Conservation (phyloP, 2,329 filamentous ascomycete species). For the Botrytis sinoallii region DNA sequence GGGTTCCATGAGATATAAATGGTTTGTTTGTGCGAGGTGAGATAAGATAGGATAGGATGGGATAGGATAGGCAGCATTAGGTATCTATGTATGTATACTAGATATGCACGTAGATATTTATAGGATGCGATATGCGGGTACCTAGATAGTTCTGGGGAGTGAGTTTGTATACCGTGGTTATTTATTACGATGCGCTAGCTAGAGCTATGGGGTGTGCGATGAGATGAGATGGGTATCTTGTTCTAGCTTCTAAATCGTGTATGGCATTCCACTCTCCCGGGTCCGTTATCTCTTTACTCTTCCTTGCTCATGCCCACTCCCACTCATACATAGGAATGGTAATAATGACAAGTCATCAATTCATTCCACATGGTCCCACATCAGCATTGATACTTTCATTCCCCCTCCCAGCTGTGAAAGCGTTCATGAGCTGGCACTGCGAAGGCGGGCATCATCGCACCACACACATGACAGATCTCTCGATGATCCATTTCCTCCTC, state of each 20-base stretch:
- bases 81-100: neutral
- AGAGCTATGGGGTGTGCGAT: neutral
- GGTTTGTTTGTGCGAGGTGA: neutral
- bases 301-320: neutral
- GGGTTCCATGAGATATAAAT: neutral
- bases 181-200: neutral
- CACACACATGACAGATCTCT: constrained; percentile 44
- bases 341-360: neutral
- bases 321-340: neutral
- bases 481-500: constrained; percentile 32
- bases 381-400: constrained; percentile 13
- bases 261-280: neutral
- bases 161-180: neutral
- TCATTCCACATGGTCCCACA: neutral
- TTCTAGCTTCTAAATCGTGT: neutral
- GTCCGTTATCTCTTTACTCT: neutral
- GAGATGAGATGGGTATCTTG: neutral
- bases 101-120: neutral
- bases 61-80: neutral
- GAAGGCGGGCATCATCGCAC: constrained; percentile 47
- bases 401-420: constrained; percentile 41
- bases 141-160: neutral
- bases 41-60: neutral
- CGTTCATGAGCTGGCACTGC: constrained; percentile 48
- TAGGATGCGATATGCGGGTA: neutral